Percentiles rank a stretch among this genome's conserved stretches.
phyloP scores from a whole-genome alignment of 352 stramenopile genomes.

The Aphanomyces stellatus region DNA sequence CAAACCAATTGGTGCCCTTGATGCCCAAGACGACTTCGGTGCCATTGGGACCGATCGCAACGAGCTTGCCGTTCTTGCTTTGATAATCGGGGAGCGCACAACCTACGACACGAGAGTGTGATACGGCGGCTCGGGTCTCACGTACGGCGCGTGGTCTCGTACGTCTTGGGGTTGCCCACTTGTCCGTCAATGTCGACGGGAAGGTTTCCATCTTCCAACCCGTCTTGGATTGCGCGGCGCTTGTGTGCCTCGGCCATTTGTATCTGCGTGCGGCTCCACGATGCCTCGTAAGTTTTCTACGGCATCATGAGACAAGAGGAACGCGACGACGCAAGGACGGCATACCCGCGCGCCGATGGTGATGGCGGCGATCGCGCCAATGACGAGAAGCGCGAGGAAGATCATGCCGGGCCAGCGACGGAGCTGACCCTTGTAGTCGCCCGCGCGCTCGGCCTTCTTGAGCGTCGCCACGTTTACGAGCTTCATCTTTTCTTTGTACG shows the following conservation, averaged over 20 bases:
- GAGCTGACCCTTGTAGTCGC: conserved; percentile 16
- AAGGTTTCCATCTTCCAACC: not conserved
- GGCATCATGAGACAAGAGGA: no score
- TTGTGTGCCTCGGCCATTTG: conserved; percentile 12
- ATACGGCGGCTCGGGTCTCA: no score
- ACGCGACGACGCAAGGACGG: no score
- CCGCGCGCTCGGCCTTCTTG: not conserved
- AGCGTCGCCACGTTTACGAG: not conserved
- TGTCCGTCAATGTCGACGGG: conserved; percentile 26
- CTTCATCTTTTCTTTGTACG: conserved; percentile 2
- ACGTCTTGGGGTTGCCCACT: conserved; percentile 56
- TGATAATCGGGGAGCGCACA: conserved; percentile 55
- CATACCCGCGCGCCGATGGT: conserved; percentile 17
- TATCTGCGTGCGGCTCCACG: conserved; percentile 13
- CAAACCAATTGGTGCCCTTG: conserved; percentile 74
- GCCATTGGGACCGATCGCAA: conserved; percentile 34
- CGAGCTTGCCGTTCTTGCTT: conserved; percentile 50
- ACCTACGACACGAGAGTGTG: no score
- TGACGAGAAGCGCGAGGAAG: conserved; percentile 25
- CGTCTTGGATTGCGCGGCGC: conserved; percentile 18
- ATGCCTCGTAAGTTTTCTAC: not conserved
- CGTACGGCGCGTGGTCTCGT: conserved; percentile 37
- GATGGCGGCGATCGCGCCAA: conserved; percentile 20
- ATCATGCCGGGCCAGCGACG: conserved; percentile 28
- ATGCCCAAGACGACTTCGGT: conserved; percentile 43